Percentiles rank a stretch among this genome's conserved stretches.
These are phyloP conservation scores for Rutstroemia sp. DNA, from an alignment of 2,329 filamentous ascomycete species.

Conservation along the genomic window DNA sequence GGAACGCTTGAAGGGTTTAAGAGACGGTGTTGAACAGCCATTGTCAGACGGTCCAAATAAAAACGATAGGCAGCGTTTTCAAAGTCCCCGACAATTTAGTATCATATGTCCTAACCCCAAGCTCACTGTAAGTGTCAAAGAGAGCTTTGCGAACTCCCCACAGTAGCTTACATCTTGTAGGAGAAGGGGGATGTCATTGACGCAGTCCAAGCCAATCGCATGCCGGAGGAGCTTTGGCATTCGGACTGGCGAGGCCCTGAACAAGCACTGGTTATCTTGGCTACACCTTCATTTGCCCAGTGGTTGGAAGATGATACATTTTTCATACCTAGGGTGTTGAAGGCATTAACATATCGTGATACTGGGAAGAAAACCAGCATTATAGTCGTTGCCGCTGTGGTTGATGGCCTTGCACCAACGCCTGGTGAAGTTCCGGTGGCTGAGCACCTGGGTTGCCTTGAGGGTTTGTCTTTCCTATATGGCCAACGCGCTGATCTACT, in stretches of 20 bases:
- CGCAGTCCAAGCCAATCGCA: background rate
- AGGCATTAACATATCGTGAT: conserved; percentile 6
- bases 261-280: conserved; percentile 27
- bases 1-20: no score
- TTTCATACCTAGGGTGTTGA: conserved; percentile 25
- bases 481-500: conserved; percentile 36
- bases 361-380: background rate
- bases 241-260: background rate
- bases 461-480: conserved; percentile 46
- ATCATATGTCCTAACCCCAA: conserved; percentile 6
- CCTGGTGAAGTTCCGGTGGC: conserved; percentile 4
- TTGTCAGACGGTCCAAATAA: no score
- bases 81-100: conserved; percentile 6
- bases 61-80: background rate
- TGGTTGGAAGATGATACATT: conserved; percentile 24
- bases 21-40: background rate
- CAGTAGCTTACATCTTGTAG: conserved; percentile 4
- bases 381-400: conserved; percentile 44
- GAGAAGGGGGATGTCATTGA: background rate
- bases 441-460: conserved; percentile 11
- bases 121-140: background rate
- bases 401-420: conserved; percentile 43
- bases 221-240: background rate
- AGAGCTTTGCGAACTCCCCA: background rate
- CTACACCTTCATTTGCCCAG: conserved; percentile 26